Evolutionary conservation across 1,139 yeast genomes (phyloP).

Genomic region (Entelexis sorbosivorans): DNA sequence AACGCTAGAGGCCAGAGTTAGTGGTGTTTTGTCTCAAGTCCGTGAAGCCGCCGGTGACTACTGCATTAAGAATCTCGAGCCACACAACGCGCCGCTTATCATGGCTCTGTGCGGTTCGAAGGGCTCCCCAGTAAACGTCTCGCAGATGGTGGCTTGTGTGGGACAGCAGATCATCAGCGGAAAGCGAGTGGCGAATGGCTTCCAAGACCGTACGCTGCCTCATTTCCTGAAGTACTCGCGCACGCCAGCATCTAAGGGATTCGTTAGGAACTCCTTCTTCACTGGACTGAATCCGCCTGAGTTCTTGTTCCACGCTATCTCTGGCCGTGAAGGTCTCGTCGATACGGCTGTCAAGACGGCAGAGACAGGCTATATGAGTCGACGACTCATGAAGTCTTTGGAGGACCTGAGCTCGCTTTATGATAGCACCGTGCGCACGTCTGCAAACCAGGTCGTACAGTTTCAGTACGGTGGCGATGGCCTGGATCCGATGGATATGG

Average conservation of each 20-base stretch:
- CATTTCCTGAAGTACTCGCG: slow-evolving; percentile 93
- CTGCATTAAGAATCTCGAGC: slow-evolving; percentile 82
- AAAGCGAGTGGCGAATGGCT: slow-evolving; percentile 98
- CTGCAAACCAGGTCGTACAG: slow-evolving; percentile 92
- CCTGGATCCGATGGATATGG: slow-evolving; percentile 96
- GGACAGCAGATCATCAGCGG: slow-evolving; percentile 99
- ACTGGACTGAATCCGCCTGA: slow-evolving; percentile 94
- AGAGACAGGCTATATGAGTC: slow-evolving; percentile 98
- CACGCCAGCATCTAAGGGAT: slow-evolving; percentile 96
- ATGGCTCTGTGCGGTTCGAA: slow-evolving; percentile 99
- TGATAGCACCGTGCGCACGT: slow-evolving; percentile 89
- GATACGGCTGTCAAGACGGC: slow-evolving; percentile 99
- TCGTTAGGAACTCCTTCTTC: slow-evolving; percentile 89
- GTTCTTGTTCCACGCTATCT: slow-evolving; percentile 94
- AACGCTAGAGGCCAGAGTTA: slow-evolving; percentile 92
- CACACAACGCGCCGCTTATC: slow-evolving; percentile 87
- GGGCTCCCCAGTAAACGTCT: slow-evolving; percentile 94
- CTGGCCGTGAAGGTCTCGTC: slow-evolving; percentile 98
- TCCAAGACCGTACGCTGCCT: slow-evolving; percentile 95
- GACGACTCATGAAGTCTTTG: slow-evolving; percentile 94
- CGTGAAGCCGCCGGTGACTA: slow-evolving; percentile 99
- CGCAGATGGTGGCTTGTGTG: slow-evolving; percentile 99
- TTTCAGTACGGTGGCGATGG: slow-evolving; percentile 99
- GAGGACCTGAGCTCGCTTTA: slow-evolving; percentile 93
- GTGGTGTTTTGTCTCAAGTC: slow-evolving; percentile 89